Percentiles rank a stretch among this genome's conserved stretches.
phyloP scores from a whole-genome alignment of 768 basidiomycete genomes.

The Psilocybe tampanensis region DNA sequence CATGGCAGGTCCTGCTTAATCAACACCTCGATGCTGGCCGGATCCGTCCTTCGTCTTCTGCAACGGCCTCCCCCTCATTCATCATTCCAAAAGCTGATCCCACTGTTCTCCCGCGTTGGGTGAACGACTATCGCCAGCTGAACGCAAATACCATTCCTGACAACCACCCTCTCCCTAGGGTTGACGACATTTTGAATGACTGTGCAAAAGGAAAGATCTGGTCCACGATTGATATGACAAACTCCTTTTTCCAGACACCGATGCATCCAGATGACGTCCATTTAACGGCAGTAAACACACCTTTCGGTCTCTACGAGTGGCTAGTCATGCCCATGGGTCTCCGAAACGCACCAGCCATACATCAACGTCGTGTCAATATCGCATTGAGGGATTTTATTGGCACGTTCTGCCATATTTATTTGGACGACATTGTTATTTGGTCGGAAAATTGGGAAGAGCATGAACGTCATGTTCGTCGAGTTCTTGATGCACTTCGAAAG shows the following conservation, averaged over 20 bases:
- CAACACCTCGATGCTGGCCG: constrained; percentile 34
- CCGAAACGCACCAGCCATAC: constrained; percentile 31
- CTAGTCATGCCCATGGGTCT: constrained; percentile 39
- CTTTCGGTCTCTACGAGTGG: constrained; percentile 37
- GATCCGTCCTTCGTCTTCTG: constrained; percentile 27
- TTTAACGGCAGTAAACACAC: constrained; percentile 19
- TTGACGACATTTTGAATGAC: constrained; percentile 27
- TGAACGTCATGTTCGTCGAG: constrained; percentile 16
- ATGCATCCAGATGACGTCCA: constrained; percentile 25
- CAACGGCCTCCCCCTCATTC: constrained; percentile 37
- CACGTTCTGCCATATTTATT: constrained; percentile 43
- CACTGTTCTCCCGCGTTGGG: constrained; percentile 31
- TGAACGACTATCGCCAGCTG: constrained; percentile 24
- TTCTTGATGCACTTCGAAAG: constrained; percentile 23
- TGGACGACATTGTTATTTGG: constrained; percentile 50
- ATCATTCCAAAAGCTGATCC: constrained; percentile 37
- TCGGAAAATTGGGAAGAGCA: constrained; percentile 39
- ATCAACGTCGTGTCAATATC: constrained; percentile 28
- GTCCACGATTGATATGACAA: constrained; percentile 33
- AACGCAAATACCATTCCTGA: constrained; percentile 12
- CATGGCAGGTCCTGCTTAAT: constrained; percentile 33
- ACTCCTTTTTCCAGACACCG: constrained; percentile 26
- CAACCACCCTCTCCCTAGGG: constrained; percentile 18
- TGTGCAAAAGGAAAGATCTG: constrained; percentile 37
- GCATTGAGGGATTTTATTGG: constrained; percentile 37